A percentile compares a stretch with the other conserved stretches of the same genome.
Conservation (phyloP, 2,329 filamentous ascomycete species). For the Claviceps sp. region DNA sequence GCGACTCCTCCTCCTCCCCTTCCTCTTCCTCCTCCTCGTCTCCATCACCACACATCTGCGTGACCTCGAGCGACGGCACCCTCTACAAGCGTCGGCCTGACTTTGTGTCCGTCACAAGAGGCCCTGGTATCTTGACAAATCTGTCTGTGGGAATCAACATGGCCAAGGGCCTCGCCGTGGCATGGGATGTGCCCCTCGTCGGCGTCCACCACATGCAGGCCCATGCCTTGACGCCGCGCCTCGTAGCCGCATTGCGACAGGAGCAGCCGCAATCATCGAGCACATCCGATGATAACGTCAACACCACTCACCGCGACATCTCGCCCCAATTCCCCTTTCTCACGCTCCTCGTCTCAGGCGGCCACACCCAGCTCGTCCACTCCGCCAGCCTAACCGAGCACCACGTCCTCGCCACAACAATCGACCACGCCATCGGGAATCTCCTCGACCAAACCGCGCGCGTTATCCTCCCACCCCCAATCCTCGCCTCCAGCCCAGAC, state of each 20-base stretch:
- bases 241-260: constrained; percentile 47
- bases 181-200: constrained; percentile 70
- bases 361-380: constrained; percentile 76
- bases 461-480: constrained; percentile 50
- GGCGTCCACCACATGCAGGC: constrained; percentile 97
- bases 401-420: constrained; percentile 55
- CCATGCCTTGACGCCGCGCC: constrained; percentile 75
- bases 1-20: not conserved
- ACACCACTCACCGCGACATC: constrained; percentile 26
- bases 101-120: constrained; percentile 79
- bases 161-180: constrained; percentile 75
- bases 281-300: constrained; percentile 3
- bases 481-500: constrained; percentile 40
- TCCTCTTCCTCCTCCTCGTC: not conserved
- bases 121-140: constrained; percentile 76
- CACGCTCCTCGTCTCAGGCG: constrained; percentile 79
- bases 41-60: not conserved
- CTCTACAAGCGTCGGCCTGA: constrained; percentile 43
- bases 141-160: constrained; percentile 66
- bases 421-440: constrained; percentile 82
- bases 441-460: constrained; percentile 80
- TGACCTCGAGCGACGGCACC: not conserved
- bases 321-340: constrained; percentile 59
- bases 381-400: constrained; percentile 58
- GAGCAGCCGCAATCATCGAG: not conserved